phyloP scores from a whole-genome alignment of 495 filamentous ascomycete species.

The Tuber borchii region DNA sequence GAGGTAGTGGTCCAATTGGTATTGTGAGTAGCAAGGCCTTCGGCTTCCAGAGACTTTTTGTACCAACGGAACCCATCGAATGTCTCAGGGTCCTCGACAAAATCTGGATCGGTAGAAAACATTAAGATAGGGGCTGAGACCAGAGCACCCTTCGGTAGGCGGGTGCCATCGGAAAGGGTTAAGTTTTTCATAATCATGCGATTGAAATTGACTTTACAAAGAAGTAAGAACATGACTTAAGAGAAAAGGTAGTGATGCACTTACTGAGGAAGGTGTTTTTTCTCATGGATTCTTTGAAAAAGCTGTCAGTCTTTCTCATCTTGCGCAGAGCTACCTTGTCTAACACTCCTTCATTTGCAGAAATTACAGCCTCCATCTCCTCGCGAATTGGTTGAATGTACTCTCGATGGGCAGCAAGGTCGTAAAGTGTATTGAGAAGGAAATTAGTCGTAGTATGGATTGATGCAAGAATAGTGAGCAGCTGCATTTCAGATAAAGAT shows the following conservation, averaged over 20 bases:
- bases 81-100: constrained; percentile 42
- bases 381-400: constrained; percentile 49
- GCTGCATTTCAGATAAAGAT: constrained; percentile 25
- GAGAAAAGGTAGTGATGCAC: neutral
- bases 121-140: constrained; percentile 37
- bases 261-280: constrained; percentile 37
- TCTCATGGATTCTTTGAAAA: constrained; percentile 52
- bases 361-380: constrained; percentile 48
- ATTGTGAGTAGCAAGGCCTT: constrained; percentile 39
- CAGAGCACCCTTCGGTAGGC: constrained; percentile 44
- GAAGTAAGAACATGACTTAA: neutral
- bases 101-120: constrained; percentile 14
- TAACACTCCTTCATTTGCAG: constrained; percentile 43
- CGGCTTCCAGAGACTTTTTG: constrained; percentile 44
- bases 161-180: constrained; percentile 47
- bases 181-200: constrained; percentile 45
- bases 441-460: constrained; percentile 43
- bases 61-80: constrained; percentile 55
- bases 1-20: constrained; percentile 48
- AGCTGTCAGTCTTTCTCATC: constrained; percentile 52
- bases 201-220: constrained; percentile 43
- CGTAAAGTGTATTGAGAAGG: constrained; percentile 44
- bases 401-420: constrained; percentile 49
- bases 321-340: constrained; percentile 45
- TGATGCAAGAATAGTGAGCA: constrained; percentile 41